Base-by-base conservation (phyloP, 2,329 filamentous ascomycete genomes). In the Fusarium continuum region DNA sequence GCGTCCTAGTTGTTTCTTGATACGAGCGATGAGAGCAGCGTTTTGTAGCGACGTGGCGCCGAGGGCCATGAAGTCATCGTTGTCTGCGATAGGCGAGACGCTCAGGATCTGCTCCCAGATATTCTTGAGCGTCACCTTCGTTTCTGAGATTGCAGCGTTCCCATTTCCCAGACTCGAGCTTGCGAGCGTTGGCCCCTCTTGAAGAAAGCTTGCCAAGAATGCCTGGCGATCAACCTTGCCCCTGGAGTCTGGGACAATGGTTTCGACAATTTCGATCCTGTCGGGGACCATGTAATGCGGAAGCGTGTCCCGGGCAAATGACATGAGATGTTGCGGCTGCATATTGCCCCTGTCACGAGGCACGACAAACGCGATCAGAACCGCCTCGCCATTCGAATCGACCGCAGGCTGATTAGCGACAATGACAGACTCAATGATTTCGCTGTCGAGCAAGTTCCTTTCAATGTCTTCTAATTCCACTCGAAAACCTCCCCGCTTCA, bases 401-500 rank as follows among this genome's bases (percentile, higher is more conserved):
- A 17, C 8, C 13, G 13, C 10, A n/a, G 47, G 38, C 20, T 19
- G 26, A 26, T 34, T 50, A 2, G 17, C 28, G 26, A 50, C 28
- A 11, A 50, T 20, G 20, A 34, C 47, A 14, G 28, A 50, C 23
- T 50, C 26, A 16, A 44, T 22, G 17, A 44, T 16, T 10, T 44
- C 13, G 14, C 28, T 32, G 14, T 50, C 38, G n/a, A 44, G 28
- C 4, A 50, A 26, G 3, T 4, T 44, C 23, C 47, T 50, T 3
- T 50, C 47, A 10, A 50, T 50, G 5, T 50, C 38, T 44, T 50
- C 47, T 17, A 50, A 16, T 16, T 44, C 47, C 2, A 50, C 38
- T 16, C 47, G 36, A 20, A 50, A 50, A 7, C 47, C 22, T 14
- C 47, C 9, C 4, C 31, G 36, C 11, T 50, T 50, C 14, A 50